phyloP scores from a whole-genome alignment of 140 eudicot species.

The Anethum foeniculum region DNA sequence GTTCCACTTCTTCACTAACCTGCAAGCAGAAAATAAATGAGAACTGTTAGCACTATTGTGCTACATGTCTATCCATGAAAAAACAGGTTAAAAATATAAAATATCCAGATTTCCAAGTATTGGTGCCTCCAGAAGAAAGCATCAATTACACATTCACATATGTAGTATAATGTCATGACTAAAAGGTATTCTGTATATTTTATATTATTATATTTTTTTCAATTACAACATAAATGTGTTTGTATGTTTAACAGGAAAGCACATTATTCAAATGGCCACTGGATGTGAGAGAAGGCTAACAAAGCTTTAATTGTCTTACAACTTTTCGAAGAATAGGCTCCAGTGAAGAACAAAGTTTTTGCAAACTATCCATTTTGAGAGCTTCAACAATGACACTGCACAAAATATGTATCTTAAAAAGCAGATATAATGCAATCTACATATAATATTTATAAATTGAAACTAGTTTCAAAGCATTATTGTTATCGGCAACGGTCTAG shows the following conservation, averaged over 20 bases:
- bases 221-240: background rate
- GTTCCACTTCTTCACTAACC: constrained; percentile 99
- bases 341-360: constrained; percentile 89
- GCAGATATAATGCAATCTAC: background rate
- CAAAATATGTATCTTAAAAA: constrained; percentile 16
- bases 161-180: background rate
- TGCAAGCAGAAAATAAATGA: constrained; percentile 22
- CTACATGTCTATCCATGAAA: background rate
- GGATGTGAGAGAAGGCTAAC: constrained; percentile 2
- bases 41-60: background rate
- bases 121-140: background rate
- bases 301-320: constrained; percentile 54
- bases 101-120: background rate
- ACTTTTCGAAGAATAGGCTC: constrained; percentile 99
- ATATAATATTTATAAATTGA: background rate
- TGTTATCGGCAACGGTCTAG: background rate
- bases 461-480: background rate
- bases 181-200: background rate
- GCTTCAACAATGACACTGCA: constrained; percentile 99
- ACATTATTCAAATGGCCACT: constrained; percentile 1
- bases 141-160: background rate
- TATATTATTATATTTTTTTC: background rate
- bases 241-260: background rate
- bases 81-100: background rate
- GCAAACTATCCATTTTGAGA: constrained; percentile 94